A percentile compares a stretch with the other conserved stretches of the same genome.
Evolutionary conservation across 2,329 filamentous ascomycete genomes (phyloP).

Genomic region (Aspergillus fischeri): DNA sequence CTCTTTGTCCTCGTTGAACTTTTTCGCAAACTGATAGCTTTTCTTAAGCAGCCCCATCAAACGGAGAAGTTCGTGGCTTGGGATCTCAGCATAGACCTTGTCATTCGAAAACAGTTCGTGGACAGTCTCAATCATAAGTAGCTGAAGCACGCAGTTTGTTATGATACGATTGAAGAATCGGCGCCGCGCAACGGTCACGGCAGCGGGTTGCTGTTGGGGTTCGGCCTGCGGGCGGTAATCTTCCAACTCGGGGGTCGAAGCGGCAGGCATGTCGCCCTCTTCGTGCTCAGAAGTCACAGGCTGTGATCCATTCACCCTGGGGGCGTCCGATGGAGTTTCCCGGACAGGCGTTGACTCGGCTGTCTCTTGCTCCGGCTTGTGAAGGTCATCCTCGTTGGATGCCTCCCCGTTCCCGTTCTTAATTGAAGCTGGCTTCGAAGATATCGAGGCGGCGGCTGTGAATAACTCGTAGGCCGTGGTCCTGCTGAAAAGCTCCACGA

Average conservation of each 20-base stretch:
- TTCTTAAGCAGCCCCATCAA: conserved; percentile 95
- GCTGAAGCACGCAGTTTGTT: conserved; percentile 92
- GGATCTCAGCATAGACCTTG: conserved; percentile 88
- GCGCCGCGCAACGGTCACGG: conserved; percentile 86
- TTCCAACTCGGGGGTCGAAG: conserved; percentile 58
- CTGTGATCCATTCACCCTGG: conserved; percentile 27
- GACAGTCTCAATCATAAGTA: conserved; percentile 99
- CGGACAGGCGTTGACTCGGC: conserved; percentile 17
- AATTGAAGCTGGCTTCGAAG: conserved; percentile 24
- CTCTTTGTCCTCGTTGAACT: conserved; percentile 97
- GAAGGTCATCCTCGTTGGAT: conserved; percentile 22
- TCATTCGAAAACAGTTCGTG: conserved; percentile 98
- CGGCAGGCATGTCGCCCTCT: conserved; percentile 29
- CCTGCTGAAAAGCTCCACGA: conserved; percentile 90
- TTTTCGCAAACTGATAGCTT: conserved; percentile 91
- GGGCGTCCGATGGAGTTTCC: conserved; percentile 19
- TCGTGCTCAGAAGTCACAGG: conserved; percentile 29
- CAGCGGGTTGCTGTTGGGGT: conserved; percentile 80
- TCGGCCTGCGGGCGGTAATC: conserved; percentile 78
- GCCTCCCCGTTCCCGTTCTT: conserved; percentile 31
- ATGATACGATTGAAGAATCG: conserved; percentile 99
- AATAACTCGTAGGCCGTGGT: conserved; percentile 96
- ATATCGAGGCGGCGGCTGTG: conserved; percentile 63
- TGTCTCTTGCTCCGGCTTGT: conserved; percentile 13
- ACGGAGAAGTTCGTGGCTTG: conserved; percentile 79